Base-by-base conservation (phyloP, 495 filamentous ascomycete species). In the Aspergillus biplanus region DNA sequence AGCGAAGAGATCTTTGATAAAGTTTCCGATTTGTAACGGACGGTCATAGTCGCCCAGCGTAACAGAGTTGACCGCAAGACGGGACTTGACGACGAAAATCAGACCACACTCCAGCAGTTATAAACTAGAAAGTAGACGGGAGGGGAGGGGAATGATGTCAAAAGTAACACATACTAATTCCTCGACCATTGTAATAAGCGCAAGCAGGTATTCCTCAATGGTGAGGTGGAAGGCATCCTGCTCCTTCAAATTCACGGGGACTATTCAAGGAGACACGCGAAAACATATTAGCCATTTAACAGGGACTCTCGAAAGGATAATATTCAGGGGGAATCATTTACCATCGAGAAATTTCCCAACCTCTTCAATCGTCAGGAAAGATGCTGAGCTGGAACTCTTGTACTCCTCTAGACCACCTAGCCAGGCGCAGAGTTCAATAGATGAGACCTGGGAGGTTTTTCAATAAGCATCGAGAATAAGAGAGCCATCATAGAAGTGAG, bases 241-340 rank as follows among this genome's bases (percentile, higher is more conserved):
- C 63, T 91, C 90, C 75, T 96, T 97, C 65, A 97, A 85, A 71
- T 97, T 97, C 66, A 96, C 88, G 27, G 95, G 96, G n/a, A 98
- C 95, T 97, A 64, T 27, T 27, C 21, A 27, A 27, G 21, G 21
- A 27, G 21, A 27, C 21, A 27, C 21, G 2, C 2, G 15, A 37
- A 12, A 9, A 11, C 4, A 47, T 32, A 59, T 31, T 15, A 27
- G 66, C 16, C 66, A 56, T n/a, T n/a, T 50, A 12, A 54, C 32
- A 18, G 34, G 47, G 15, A n/a, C 18, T 39, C 15, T 55, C 27
- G 9, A 60, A 37, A 60, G n/a, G 46, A 33, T 6, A 53, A 15
- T 2, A 21, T 15, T 7, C n/a, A 18, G 42, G 5, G 2, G 5
- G 5, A 39, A 33, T 42, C 58, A 33, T 54, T 52, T 75, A 95